phyloP scores from a whole-genome alignment of 345 rosid species.

The Citrus maxima region DNA sequence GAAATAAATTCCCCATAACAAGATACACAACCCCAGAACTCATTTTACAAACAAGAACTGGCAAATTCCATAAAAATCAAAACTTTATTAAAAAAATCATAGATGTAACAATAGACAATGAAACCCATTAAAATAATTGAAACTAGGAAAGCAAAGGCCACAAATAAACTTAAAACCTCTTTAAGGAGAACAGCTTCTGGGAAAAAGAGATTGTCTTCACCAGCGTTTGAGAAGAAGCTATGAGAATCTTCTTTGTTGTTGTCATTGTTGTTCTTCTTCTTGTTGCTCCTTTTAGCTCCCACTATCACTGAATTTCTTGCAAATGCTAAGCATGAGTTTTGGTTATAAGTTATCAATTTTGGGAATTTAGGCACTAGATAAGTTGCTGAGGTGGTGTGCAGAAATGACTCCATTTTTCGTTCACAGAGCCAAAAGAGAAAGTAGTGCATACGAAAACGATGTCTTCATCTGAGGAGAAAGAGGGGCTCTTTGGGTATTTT shows the following conservation, averaged over 20 bases:
- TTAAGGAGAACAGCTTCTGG: slow-evolving; percentile 90
- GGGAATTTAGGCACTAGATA: slow-evolving; percentile 26
- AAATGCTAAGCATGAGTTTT: slow-evolving; percentile 19
- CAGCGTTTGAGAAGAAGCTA: slow-evolving; percentile 50
- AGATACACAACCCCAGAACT: not conserved
- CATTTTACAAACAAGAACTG: not conserved
- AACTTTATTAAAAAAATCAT: not conserved
- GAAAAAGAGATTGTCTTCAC: slow-evolving; percentile 67
- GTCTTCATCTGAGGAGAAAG: not conserved
- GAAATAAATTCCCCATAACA: not conserved
- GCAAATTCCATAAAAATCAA: not conserved
- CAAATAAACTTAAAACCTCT: slow-evolving; percentile 37
- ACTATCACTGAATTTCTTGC: slow-evolving; percentile 42
- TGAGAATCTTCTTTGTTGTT: slow-evolving; percentile 47
- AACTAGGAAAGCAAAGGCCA: not conserved
- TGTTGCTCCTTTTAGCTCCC: slow-evolving; percentile 44
- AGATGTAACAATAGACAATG: not conserved
- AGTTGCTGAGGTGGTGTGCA: slow-evolving; percentile 28
- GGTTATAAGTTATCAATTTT: slow-evolving; percentile 15
- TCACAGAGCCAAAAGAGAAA: not conserved
- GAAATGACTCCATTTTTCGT: slow-evolving; percentile 46
- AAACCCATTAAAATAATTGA: not conserved
- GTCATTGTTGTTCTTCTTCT: slow-evolving; percentile 11
- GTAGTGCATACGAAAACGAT: not conserved
- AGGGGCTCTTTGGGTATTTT: not conserved